Evolutionary conservation across 352 stramenopile species (phyloP).

Genomic region (Bremia lactucae): DNA sequence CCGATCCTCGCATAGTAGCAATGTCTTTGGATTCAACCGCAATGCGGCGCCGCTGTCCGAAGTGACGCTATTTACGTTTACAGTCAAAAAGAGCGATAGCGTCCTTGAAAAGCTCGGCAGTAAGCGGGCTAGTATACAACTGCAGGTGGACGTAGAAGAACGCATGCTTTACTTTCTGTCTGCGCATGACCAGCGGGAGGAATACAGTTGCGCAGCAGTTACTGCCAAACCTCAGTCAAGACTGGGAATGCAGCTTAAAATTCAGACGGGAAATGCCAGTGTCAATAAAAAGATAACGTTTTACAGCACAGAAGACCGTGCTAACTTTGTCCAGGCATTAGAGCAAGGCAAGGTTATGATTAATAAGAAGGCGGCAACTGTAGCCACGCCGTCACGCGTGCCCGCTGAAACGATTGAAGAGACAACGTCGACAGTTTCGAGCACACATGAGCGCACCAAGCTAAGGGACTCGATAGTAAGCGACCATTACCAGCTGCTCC

Average conservation of each 20-base stretch:
- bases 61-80: slow-evolving; percentile 81
- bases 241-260: slow-evolving; percentile 78
- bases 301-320: slow-evolving; percentile 67
- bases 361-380: slow-evolving; percentile 32
- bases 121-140: slow-evolving; percentile 73
- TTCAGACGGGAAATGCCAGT: slow-evolving; percentile 60
- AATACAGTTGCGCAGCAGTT: slow-evolving; percentile 69
- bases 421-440: slow-evolving; percentile 19
- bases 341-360: slow-evolving; percentile 80
- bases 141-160: slow-evolving; percentile 74
- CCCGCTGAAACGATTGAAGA: slow-evolving; percentile 23
- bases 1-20: slow-evolving; percentile 42
- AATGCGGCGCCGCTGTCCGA: slow-evolving; percentile 37
- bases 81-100: slow-evolving; percentile 78
- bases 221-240: slow-evolving; percentile 68
- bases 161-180: slow-evolving; percentile 80
- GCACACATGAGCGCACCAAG: slow-evolving; percentile 27
- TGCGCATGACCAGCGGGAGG: slow-evolving; percentile 62
- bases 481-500: slow-evolving; percentile 48
- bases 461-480: slow-evolving; percentile 51
- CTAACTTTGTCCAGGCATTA: slow-evolving; percentile 71
- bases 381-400: slow-evolving; percentile 8
- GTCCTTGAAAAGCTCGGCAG: slow-evolving; percentile 73
- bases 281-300: slow-evolving; percentile 83
- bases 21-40: slow-evolving; percentile 68